Conservation (phyloP, 169 alveolate species). For the Plasmodium coatneyi region DNA sequence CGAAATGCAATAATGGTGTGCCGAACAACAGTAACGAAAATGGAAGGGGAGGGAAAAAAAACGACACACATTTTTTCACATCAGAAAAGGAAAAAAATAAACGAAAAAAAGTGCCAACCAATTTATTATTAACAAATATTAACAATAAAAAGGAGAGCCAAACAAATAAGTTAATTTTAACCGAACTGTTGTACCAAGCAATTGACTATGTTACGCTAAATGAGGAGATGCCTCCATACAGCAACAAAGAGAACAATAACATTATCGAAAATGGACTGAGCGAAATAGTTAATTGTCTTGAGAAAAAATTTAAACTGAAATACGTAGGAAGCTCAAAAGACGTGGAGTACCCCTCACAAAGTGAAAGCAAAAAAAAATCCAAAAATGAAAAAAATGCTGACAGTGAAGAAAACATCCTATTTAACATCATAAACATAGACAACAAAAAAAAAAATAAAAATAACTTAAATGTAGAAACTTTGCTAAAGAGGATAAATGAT, state of each 20-base stretch:
- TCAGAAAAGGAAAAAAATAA: neutral
- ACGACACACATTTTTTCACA: neutral
- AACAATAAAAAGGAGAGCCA: neutral
- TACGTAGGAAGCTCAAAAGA: constrained; percentile 41
- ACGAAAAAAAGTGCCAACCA: neutral
- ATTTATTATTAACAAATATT: constrained; percentile 49
- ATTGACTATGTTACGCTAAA: constrained; percentile 59
- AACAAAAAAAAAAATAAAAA: constrained; percentile 45
- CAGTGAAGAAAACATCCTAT: constrained; percentile 39
- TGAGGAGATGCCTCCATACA: neutral
- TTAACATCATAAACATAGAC: constrained; percentile 42
- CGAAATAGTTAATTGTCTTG: constrained; percentile 39
- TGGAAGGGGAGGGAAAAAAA: neutral
- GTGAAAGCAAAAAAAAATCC: constrained; percentile 7
- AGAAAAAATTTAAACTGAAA: constrained; percentile 29
- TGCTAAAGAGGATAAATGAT: constrained; percentile 48
- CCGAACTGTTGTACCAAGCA: constrained; percentile 33
- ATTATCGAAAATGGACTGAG: constrained; percentile 33
- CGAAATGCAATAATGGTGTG: neutral
- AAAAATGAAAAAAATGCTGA: constrained; percentile 20
- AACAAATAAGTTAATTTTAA: constrained; percentile 31
- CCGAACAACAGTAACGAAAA: neutral
- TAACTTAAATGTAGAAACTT: constrained; percentile 12
- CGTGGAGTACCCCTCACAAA: neutral
- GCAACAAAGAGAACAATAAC: neutral